Base-by-base conservation (phyloP, 805 yeast genomes). In the Blastobotrys peoriensis region DNA sequence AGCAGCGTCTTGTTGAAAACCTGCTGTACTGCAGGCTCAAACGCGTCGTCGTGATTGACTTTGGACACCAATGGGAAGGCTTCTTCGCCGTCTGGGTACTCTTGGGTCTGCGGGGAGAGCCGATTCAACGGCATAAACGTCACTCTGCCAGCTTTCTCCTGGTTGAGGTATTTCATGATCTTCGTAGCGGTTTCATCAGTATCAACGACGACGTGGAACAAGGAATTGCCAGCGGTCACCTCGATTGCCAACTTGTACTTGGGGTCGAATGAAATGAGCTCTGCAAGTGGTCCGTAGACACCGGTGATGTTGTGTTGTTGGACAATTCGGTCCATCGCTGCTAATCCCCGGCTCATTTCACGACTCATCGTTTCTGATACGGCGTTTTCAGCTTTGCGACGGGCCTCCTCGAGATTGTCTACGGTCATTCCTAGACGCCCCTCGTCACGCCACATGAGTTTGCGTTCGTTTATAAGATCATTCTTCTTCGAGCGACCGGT, bases 71-170 rank as follows among this genome's bases (percentile, higher is more conserved):
- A 68, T 0, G 97, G 95, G 23, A 89, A 81, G 44, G 78, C 82
- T 37, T 79, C 81, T 43, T 70, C 77, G 15, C 75, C 68, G 8
- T 75, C 76, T 1, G 96, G 95, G 55, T 79, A 84, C 2, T 58
- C 55, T 5, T 40, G 44, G 6, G 13, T 71, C 62, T 6, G 62
- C 58, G 73, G 68, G 0, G 61, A 52, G 13, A 93, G 57, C 54
- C 94, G 70, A 58, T 88, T 86, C 50, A 93, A 66, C 1, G 98
- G 98, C 69, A 93, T 80, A 55, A 93, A 88, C 0, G 98, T 87
- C 0, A 85, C 89, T 56, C 96, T 73, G 1, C 98, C 98, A 4
- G 81, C 73, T 49, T 77, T 79, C 48, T 76, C 78, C 25, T 34
- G 33, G 4, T 73, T 72, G 46, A 93, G 68, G 59, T 86, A 88